Evolutionary conservation across 2,329 filamentous ascomycete species (phyloP), one percentile per base, ranked within the genome.

Genomic region (Colletotrichum trifolii): DNA sequence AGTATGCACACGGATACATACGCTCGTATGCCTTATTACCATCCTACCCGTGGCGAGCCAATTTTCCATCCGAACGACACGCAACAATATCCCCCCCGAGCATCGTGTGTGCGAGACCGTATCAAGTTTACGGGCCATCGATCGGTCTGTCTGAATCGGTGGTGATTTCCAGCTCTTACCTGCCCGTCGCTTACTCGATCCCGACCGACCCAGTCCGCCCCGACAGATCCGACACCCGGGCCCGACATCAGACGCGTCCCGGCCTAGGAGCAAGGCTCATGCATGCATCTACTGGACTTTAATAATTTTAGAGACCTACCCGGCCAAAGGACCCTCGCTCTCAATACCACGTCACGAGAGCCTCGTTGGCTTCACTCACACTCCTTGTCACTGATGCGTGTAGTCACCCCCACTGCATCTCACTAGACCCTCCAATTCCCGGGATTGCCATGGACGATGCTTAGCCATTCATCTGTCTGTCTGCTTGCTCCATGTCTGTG

Each of bases 401-500:
- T 13, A 40, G 38, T 40, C 38, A 10, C 38, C 13, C 38, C 25
- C 25, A 25, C 25, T 25, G 25, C 25, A 25, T 46, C 13, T 43
- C n/a, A 39, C 12, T 11, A 35, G 10, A 17, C 7, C 45, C 25
- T 25, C 25, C 25, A 25, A 25, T 25, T 25, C 25, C 25, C 25
- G 25, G 4, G 25, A 25, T 25, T 65, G 33, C 50, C 57, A 34
- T 57, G 35, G 56, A 54, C 13, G 40, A 53, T 57, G 52, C 52
- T 48, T 46, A 61, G 62, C 58, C 46, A 57, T 62, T 65, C 54
- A 33, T 54, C 35, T 48, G n/a, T 64, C 59, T 56, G 46, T 57
- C 58, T 61, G 50, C 43, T 40, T 65, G 62, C 62, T 65, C 62
- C 56, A 62, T 65, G 52, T 65, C 42, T 65, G 62, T 65, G 62